These are phyloP conservation scores for Rhododendron henanense DNA, from an alignment of 148 eudicot species.

Conservation along the genomic window DNA sequence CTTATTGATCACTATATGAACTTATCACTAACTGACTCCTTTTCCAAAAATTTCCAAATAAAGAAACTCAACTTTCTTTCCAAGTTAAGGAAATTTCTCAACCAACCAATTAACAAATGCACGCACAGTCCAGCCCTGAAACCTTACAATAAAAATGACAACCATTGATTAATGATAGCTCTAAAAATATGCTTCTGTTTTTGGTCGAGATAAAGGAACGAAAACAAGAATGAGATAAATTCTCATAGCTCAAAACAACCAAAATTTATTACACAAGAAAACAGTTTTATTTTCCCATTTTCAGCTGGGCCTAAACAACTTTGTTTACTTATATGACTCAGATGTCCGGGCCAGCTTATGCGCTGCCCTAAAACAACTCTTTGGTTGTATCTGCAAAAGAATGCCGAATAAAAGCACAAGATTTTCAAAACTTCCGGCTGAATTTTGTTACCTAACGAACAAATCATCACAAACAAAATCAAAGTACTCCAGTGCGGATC, in stretches of 20 bases:
- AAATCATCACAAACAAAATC: not conserved
- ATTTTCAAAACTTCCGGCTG: not conserved
- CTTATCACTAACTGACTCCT: not conserved
- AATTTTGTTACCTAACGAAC: not conserved
- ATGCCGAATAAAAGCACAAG: not conserved
- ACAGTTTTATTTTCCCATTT: not conserved
- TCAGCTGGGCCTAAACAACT: not conserved
- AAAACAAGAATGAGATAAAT: not conserved
- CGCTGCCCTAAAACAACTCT: not conserved
- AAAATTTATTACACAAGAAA: not conserved
- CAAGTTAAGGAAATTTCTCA: not conserved
- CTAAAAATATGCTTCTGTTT: not conserved
- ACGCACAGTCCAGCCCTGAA: not conserved
- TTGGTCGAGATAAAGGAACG: not conserved
- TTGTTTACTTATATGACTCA: too few species aligned
- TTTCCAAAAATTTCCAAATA: not conserved
- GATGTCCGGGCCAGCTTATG: too few species aligned
- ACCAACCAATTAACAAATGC: not conserved
- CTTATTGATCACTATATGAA: not conserved
- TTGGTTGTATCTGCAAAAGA: not conserved
- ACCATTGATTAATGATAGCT: not conserved
- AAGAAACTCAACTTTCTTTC: not conserved
- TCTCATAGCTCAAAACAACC: not conserved
- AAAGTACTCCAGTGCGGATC: not conserved
- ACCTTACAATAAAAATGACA: not conserved